Percentiles rank a stretch among this genome's conserved stretches.
Evolutionary conservation across 2,329 filamentous ascomycete genomes (phyloP).

Genomic region (Seiridium cupressi): DNA sequence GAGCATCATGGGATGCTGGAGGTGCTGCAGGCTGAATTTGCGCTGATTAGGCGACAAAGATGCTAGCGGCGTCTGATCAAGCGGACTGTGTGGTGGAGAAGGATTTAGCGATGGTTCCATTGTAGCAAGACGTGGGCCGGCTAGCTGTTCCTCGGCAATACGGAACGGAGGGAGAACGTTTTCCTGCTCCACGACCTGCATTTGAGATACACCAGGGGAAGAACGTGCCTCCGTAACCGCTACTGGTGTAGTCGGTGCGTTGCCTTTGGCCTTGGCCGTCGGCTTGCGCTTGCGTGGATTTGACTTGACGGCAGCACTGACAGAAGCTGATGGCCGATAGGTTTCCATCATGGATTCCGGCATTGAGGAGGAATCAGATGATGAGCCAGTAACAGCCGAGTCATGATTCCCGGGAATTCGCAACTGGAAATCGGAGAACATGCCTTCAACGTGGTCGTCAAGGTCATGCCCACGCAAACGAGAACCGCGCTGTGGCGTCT

Average conservation of each 20-base stretch:
- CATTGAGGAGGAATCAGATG: neutral
- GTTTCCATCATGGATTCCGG: neutral
- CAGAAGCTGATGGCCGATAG: constrained; percentile 34
- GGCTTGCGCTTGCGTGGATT: constrained; percentile 45
- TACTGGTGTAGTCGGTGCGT: constrained; percentile 11
- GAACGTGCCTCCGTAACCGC: neutral
- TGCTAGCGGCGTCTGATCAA: constrained; percentile 10
- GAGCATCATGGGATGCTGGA: constrained; percentile 23
- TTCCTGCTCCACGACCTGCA: neutral
- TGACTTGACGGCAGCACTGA: constrained; percentile 50
- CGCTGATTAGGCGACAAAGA: constrained; percentile 13
- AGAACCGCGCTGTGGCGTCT: neutral
- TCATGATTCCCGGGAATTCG: neutral
- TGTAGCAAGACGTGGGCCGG: constrained; percentile 18
- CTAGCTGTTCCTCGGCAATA: constrained; percentile 17
- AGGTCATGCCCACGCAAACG: neutral
- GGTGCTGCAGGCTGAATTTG: constrained; percentile 18
- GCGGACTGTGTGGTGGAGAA: constrained; percentile 17
- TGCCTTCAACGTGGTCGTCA: neutral
- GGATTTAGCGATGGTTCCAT: constrained; percentile 27
- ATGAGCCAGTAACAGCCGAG: neutral
- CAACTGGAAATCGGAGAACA: neutral
- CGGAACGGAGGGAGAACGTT: constrained; percentile 23
- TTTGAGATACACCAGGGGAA: neutral
- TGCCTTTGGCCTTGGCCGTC: constrained; percentile 27